phyloP scores from a whole-genome alignment of 768 basidiomycete genomes.

The Psilocybe sp. region DNA sequence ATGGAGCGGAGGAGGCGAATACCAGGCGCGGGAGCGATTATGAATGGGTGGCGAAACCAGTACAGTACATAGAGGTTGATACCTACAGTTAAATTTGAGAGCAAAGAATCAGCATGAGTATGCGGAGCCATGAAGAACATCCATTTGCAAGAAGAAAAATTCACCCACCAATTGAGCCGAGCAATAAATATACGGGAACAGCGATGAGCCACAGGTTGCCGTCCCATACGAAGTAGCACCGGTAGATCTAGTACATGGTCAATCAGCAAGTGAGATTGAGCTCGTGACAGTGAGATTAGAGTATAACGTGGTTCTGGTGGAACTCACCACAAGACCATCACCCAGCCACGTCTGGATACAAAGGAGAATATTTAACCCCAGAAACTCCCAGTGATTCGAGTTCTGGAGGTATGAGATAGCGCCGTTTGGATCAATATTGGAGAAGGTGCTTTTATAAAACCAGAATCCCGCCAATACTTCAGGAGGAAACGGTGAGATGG shows the following conservation, averaged over 20 bases:
- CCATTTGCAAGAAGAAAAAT: too few relatives aligned
- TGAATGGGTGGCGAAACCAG: slow-evolving; percentile 22
- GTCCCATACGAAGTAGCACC: slow-evolving; percentile 28
- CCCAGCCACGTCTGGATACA: slow-evolving; percentile 23
- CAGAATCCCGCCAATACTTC: slow-evolving; percentile 4
- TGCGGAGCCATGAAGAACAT: too few relatives aligned
- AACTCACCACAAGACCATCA: slow-evolving; percentile 22
- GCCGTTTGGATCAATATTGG: slow-evolving; percentile 10
- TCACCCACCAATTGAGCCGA: slow-evolving; percentile 17
- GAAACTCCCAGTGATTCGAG: slow-evolving; percentile 17
- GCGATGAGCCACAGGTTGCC: slow-evolving; percentile 16
- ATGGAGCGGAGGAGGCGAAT: slow-evolving; percentile 17
- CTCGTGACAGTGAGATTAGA: too few relatives aligned
- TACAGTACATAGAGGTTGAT: slow-evolving; percentile 19
- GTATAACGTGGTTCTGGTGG: too few relatives aligned
- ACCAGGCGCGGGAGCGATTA: slow-evolving; percentile 1
- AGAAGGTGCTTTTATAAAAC: slow-evolving; percentile 17
- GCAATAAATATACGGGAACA: slow-evolving; percentile 19
- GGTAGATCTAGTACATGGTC: slow-evolving; percentile 19
- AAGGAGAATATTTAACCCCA: slow-evolving; percentile 14
- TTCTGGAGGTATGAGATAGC: slow-evolving; percentile 11
- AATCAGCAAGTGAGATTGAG: too few relatives aligned
- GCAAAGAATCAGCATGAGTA: too few relatives aligned
- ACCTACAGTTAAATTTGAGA: neutral
- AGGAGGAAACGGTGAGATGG: neutral